Evolutionary conservation across 139 green algal species (phyloP), one percentile per base, ranked within the genome.

Genomic region (Medakamo hakoo): DNA sequence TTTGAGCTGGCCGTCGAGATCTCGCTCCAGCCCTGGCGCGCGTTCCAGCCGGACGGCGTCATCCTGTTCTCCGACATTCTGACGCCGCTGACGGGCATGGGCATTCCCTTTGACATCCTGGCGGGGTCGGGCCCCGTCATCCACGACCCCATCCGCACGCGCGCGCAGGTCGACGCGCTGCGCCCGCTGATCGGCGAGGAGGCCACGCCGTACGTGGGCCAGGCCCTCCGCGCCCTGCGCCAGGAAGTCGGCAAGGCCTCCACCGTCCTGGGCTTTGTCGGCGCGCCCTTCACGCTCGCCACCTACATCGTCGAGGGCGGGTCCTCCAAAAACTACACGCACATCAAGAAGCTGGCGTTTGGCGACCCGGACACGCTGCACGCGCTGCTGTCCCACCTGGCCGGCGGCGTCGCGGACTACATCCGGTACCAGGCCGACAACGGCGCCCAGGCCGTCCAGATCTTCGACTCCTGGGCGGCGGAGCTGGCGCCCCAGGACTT

Each of bases 51-150:
- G 29, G 89, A 96, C 73, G 89, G 89, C 58, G 87, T 96, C 25
- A 91, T 96, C 72, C 82, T 96, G 48, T 96, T 96, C 79, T 90
- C 78, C 27, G 89, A 96, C 76, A 96, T 96, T 73, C 75, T 96
- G 22, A 96, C 89, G 2, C 76, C 76, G 23, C 79, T 95, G n/a
- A 66, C 84, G 23, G 88, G 86, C 70, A 95, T 96, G 89, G 92
- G 92, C 82, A 95, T 96, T 67, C 78, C 80, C 61, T 96, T 95
- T 75, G 88, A 96, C 80, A 92, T 96, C 69, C 63, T 73, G 48
- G 59, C 64, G 21, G 84, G 82, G 63, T 86, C 84, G 67, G 86
- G 88, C 21, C 89, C 89, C 55, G 65, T 96, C 71, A 96, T 96
- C 69, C 58, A 76, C 32, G 78, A 92, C 55, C 89, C 89, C 65